Evolutionary conservation across 2,329 filamentous ascomycete species (phyloP).

Genomic region (Aspergillus intermedius): DNA sequence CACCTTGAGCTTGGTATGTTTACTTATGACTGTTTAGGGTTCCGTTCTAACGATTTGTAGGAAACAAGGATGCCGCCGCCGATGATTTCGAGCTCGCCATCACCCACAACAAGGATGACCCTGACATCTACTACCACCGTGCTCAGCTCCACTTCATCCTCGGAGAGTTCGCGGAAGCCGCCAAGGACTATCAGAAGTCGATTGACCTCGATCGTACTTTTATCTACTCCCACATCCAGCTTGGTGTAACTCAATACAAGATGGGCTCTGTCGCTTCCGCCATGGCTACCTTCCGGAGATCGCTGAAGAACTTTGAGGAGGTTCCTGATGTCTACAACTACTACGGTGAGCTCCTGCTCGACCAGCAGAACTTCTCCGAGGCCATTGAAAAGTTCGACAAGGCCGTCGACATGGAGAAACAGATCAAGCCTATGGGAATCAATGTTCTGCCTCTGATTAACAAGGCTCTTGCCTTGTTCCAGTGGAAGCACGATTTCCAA

Average conservation of each 20-base stretch:
- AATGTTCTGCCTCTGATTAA: constrained; percentile 97
- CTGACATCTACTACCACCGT: constrained; percentile 98
- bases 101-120: constrained; percentile 77
- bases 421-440: constrained; percentile 88
- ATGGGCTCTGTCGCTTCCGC: constrained; percentile 96
- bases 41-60: constrained; percentile 40
- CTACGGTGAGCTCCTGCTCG: constrained; percentile 92
- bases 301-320: constrained; percentile 96
- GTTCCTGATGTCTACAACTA: constrained; percentile 99
- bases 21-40: background rate
- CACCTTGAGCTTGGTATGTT: constrained; percentile 78
- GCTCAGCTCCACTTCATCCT: constrained; percentile 98
- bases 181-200: constrained; percentile 98
- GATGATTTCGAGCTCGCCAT: constrained; percentile 82
- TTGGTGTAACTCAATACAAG: constrained; percentile 99
- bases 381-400: constrained; percentile 97
- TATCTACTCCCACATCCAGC: constrained; percentile 99
- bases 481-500: constrained; percentile 94
- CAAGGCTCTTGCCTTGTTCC: constrained; percentile 94
- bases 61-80: constrained; percentile 77
- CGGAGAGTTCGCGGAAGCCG: constrained; percentile 82
- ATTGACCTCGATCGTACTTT: constrained; percentile 94
- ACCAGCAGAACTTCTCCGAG: constrained; percentile 92
- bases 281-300: constrained; percentile 95
- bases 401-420: constrained; percentile 97